Evolutionary conservation across 2,329 filamentous ascomycete species (phyloP), one percentile per base, ranked within the genome.

Genomic region (Talaromyces sp.): DNA sequence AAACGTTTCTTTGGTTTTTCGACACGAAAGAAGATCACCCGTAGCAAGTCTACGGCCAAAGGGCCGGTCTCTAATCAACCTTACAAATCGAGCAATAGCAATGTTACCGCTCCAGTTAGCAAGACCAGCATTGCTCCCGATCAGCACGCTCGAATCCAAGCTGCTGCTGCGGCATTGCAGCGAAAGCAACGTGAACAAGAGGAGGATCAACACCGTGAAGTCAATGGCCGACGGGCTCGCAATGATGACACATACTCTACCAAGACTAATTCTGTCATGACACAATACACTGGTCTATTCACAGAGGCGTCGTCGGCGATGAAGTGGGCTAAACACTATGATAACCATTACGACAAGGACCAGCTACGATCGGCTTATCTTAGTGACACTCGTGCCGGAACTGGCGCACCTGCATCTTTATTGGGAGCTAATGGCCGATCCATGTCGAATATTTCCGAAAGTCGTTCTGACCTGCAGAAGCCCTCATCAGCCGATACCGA

Each of bases 271-370:
- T 99, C 95, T 69, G 86, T 96, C 64, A 85, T 97, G 73, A 97
- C 93, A 3, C 82, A 98, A 56, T 93, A 97, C 74, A 90, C 93
- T 1, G 86, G 88, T 62, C 90, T 98, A 67, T 84, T 93, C 72
- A 92, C 85, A 62, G 95, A 97, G 75, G 94, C 93, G 19, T 95
- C 91, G 9, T 91, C 93, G 27, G 95, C 95, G 1, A 90, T 99
- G 89, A 96, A 97, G 77, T 99, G 95, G 95, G 92, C 94, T 37
- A 94, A 85, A 77, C 93, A 93, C 72, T 98, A 97, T 75, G 95
- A 98, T 78, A 95, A 94, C 77, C 93, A 93, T 72, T 98, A 97
- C 75, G 95, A 98, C 79, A 96, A 95, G 79, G 89, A 95, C 72
- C 84, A 89, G 8, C 89, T 96, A 68, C 89, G 93, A 62, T 88